Conservation (phyloP, 768 basidiomycete species). For the Lentinula boryana region DNA sequence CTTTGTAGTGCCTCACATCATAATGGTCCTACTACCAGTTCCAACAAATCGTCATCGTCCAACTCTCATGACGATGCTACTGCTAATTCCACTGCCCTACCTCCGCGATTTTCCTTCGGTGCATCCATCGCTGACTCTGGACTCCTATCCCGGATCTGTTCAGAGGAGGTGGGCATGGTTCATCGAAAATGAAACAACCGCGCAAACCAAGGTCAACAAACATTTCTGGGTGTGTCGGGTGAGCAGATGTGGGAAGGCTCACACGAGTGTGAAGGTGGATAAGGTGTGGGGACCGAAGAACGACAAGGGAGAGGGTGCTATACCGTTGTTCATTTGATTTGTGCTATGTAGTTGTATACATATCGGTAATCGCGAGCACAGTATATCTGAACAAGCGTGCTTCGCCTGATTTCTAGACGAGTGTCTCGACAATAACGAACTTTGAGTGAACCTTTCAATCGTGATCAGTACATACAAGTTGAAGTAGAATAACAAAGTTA, state of each 20-base stretch:
- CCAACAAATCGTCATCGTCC: not conserved
- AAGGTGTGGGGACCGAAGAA: conserved; percentile 60
- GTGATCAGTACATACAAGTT: no score
- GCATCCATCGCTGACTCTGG: conserved; percentile 7
- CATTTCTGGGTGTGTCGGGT: conserved; percentile 66
- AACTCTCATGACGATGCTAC: not conserved
- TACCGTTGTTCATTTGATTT: conserved; percentile 6
- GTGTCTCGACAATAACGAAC: no score
- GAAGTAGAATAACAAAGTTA: no score
- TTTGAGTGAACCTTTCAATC: no score
- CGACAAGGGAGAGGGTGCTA: conserved; percentile 14
- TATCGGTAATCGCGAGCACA: no score
- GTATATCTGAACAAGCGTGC: no score
- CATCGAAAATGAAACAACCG: conserved; percentile 19
- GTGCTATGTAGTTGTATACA: not conserved
- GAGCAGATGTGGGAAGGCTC: conserved; percentile 42
- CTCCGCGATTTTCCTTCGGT: not conserved
- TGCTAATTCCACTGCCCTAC: not conserved
- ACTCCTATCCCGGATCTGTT: not conserved
- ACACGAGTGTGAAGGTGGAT: conserved; percentile 51
- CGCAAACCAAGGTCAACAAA: conserved; percentile 25
- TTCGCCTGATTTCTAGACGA: no score
- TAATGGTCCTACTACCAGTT: conserved; percentile 1
- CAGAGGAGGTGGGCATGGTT: not conserved
- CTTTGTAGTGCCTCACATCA: conserved; percentile 37